Percentiles rank a stretch among this genome's conserved stretches.
These are phyloP conservation scores for Botryotinia convoluta DNA, from an alignment of 2,329 filamentous ascomycete species.

Conservation along the genomic window DNA sequence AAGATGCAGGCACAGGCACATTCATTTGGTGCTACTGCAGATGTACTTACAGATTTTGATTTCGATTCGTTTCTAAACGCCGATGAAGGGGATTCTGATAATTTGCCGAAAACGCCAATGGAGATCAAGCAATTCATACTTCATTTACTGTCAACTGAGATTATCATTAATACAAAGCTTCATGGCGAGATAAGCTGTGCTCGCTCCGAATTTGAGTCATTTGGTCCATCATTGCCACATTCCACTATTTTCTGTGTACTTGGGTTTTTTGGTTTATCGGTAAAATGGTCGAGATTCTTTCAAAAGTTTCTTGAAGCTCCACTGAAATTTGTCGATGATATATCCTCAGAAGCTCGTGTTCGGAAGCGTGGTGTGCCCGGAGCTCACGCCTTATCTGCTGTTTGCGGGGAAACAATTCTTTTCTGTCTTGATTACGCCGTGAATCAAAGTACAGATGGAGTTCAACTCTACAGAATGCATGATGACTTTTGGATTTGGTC, in stretches of 20 bases:
- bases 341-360: constrained; percentile 42
- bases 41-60: not conserved
- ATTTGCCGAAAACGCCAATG: constrained; percentile 38
- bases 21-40: too few species aligned
- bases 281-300: constrained; percentile 59
- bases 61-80: constrained; percentile 12
- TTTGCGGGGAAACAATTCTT: constrained; percentile 58
- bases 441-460: constrained; percentile 55
- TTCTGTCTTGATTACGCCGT: constrained; percentile 66
- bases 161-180: constrained; percentile 49
- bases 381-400: constrained; percentile 56
- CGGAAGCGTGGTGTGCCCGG: constrained; percentile 59
- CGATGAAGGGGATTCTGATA: constrained; percentile 21
- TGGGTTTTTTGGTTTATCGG: constrained; percentile 57
- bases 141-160: constrained; percentile 55
- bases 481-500: constrained; percentile 70
- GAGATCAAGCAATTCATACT: constrained; percentile 56
- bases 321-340: constrained; percentile 52
- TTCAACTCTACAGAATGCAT: constrained; percentile 58
- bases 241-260: constrained; percentile 55
- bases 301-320: constrained; percentile 57
- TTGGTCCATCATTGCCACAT: constrained; percentile 59
- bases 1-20: not conserved
- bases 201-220: constrained; percentile 57
- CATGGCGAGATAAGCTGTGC: constrained; percentile 54